Percentiles rank a stretch among this genome's conserved stretches.
Evolutionary conservation across 1,139 yeast species (phyloP).

Genomic region (Scheffersomyces parashehatae): DNA sequence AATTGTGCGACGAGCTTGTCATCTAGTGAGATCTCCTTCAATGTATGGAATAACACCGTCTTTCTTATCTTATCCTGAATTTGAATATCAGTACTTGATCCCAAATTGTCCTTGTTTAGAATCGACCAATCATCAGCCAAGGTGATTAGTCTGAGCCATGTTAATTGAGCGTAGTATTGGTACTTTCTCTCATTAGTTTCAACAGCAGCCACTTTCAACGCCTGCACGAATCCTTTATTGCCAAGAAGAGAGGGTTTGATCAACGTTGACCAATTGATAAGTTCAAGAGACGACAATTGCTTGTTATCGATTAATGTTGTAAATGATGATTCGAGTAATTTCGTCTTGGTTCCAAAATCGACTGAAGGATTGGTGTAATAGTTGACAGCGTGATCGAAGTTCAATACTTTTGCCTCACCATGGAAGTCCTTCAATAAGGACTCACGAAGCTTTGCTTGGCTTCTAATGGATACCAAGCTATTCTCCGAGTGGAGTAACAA

Average conservation of each 20-base stretch:
- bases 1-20: constrained; percentile 11
- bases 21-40: constrained; percentile 18
- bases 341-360: constrained; percentile 12
- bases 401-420: constrained; percentile 20
- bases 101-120: constrained; percentile 37
- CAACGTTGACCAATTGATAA: constrained; percentile 60
- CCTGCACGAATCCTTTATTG: constrained; percentile 32
- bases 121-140: constrained; percentile 62
- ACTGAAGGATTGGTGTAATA: constrained; percentile 24
- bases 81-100: constrained; percentile 37
- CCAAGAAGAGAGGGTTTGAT: constrained; percentile 34
- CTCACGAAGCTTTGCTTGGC: constrained; percentile 44
- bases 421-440: constrained; percentile 29
- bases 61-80: constrained; percentile 40
- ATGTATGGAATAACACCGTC: constrained; percentile 50
- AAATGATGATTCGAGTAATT: constrained; percentile 32
- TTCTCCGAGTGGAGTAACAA: constrained; percentile 46
- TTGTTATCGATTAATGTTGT: constrained; percentile 36
- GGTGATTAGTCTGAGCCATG: constrained; percentile 65
- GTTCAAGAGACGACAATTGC: constrained; percentile 44
- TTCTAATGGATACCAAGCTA: constrained; percentile 45
- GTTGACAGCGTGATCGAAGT: constrained; percentile 17
- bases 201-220: constrained; percentile 34
- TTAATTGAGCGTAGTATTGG: constrained; percentile 26
- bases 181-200: constrained; percentile 25